phyloP scores from a whole-genome alignment of 495 filamentous ascomycete genomes.

The Aspergillus egyptiacus region DNA sequence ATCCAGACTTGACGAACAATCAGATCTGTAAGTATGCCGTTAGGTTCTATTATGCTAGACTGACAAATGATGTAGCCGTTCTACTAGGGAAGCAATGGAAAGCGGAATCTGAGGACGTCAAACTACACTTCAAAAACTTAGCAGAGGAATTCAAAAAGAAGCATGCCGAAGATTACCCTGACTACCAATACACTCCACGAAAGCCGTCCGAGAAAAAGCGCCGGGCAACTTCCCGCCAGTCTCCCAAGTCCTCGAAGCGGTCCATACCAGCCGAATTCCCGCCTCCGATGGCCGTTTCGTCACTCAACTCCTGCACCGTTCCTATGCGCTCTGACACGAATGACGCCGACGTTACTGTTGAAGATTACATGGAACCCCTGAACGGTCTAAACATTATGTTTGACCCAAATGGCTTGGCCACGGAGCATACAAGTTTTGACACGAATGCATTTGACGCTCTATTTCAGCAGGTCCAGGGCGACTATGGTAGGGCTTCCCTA shows the following conservation, averaged over 20 bases:
- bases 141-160: slow-evolving; percentile 35
- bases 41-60: background rate
- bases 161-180: slow-evolving; percentile 39
- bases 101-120: slow-evolving; percentile 28
- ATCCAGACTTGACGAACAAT: slow-evolving; percentile 38
- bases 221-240: slow-evolving; percentile 21
- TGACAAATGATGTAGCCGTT: slow-evolving; percentile 32
- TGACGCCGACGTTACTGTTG: background rate
- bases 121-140: slow-evolving; percentile 26
- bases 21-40: slow-evolving; percentile 40
- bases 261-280: slow-evolving; percentile 3
- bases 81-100: slow-evolving; percentile 43
- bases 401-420: background rate
- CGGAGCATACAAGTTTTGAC: slow-evolving; percentile 11
- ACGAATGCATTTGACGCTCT: slow-evolving; percentile 13
- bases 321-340: slow-evolving; percentile 6
- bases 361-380: background rate
- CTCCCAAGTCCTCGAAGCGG: slow-evolving; percentile 8
- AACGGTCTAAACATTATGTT: slow-evolving; percentile 1
- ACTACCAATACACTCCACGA: slow-evolving; percentile 46
- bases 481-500: slow-evolving; percentile 2
- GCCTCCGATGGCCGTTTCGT: background rate
- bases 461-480: slow-evolving; percentile 16
- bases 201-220: slow-evolving; percentile 44
- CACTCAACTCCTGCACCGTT: slow-evolving; percentile 6